Evolutionary conservation across 208 protist genomes (phyloP), one percentile per base, ranked within the genome.

Genomic region (Trypanosoma platydactyli): DNA sequence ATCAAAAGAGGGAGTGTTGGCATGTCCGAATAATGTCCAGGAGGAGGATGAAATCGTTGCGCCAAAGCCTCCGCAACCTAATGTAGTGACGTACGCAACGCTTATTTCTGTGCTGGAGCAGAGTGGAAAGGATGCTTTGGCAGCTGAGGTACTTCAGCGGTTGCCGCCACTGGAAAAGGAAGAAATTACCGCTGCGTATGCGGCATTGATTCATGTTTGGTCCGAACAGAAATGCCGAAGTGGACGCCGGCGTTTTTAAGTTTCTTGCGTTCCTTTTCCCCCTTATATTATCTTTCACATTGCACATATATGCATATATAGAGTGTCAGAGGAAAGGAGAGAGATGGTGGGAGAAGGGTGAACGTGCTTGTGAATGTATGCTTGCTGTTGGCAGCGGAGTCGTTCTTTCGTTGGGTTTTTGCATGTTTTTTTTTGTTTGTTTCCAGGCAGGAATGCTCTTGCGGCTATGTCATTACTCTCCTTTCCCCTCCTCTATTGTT

Each of bases 31-130:
- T 25, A 48, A 41, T 5, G 64, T 44, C 45, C n/a, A 48, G 27
- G 29, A 48, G 59, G 33, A 76, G 61, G 49, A 9, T 46, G 41
- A 30, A n/a, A 33, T 63, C 11, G 5, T 52, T 13, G 29, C 20
- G 49, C 20, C 27, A 24, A 57, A 64, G 27, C 76, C 73, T 18
- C 85, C 85, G 13, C 15, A 64, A 30, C 90, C 90, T 22, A 73
- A 90, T 71, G 85, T 91, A 4, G 85, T 95, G 16, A 90, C 75
- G 56, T 95, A 94, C 69, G 90, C 90, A 30, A 91, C 85, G 13
- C 71, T 95, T 16, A 83, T 95, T 41, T 84, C 88, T n/a, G 81
- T 84, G 40, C 78, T 95, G 48, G 87, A 95, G 77, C 84, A 93
- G 71, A 63, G 77, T 22, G 86, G 86, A 22, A 89, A 89, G 66